Evolutionary conservation across 176 grass and related monocot genomes (phyloP), one percentile per base, ranked within the genome.

Genomic region (Microstegium vimineum): DNA sequence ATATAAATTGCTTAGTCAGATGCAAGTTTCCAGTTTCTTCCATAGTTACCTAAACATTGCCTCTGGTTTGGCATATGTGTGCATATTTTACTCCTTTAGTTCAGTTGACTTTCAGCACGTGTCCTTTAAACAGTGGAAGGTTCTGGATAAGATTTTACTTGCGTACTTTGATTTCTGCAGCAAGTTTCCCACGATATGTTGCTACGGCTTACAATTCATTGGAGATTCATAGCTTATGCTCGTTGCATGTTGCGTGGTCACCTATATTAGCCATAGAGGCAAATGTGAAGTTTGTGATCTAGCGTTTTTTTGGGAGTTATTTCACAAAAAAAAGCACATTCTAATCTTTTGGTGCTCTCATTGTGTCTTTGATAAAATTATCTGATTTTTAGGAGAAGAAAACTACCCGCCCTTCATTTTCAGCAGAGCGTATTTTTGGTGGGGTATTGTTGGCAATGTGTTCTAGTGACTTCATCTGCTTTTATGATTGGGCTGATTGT

Each of bases 401-500:
- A 91, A 83, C 82, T 63, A 88, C 93, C 30, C 87, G 96, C 9
- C 93, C 96, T 84, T 73, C 96, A 79, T 99, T 99, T 86, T 92
- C 90, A 46, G 90, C 80, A 4, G 96, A 99, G 77, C 89, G 59
- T 69, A 95, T 99, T 81, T 99, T 88, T 93, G 96, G 96, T n/a
- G 96, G 96, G 59, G 78, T 87, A 80, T 79, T 95, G 51, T 85
- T 99, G 80, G 93, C 96, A 70, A 95, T 99, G 90, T 93, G 96
- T 86, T 99, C 93, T 12, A 93, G 87, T 92, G 96, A 99, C 38
- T 99, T 99, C 59, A 95, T 99, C 85, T 99, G 96, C 77, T 99
- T 99, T 86, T 99, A 95, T 95, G 96, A 99, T 61, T 99, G 96
- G 96, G 85, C 77, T 91, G 91, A 99, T 69, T 99, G 96, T 69